These are phyloP conservation scores for Bipolaris sorokiniana DNA, from an alignment of 2,329 filamentous ascomycete species.

Conservation along the genomic window DNA sequence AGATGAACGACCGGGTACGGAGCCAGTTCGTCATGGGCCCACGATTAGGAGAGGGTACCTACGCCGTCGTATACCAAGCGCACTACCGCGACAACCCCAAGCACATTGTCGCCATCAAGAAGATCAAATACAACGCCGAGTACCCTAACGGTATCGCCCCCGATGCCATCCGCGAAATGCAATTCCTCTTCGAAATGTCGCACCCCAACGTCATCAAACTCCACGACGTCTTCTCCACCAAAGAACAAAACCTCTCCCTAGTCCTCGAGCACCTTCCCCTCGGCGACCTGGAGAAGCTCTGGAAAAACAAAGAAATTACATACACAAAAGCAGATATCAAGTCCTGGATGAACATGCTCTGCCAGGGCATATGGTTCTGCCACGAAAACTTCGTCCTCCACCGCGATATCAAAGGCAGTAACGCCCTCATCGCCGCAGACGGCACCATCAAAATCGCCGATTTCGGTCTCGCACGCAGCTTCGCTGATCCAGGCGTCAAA, in stretches of 20 bases:
- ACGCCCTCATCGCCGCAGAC: conserved; percentile 89
- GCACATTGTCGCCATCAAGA: conserved; percentile 86
- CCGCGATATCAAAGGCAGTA: conserved; percentile 99
- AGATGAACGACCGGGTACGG: conserved; percentile 62
- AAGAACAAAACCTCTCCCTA: conserved; percentile 94
- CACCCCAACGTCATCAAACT: conserved; percentile 96
- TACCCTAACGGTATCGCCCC: conserved; percentile 91
- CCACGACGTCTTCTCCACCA: conserved; percentile 90
- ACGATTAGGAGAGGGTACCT: conserved; percentile 94
- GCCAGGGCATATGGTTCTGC: conserved; percentile 91
- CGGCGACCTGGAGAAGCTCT: conserved; percentile 91
- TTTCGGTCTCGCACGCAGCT: conserved; percentile 91
- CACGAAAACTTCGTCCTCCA: conserved; percentile 94
- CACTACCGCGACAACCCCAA: conserved; percentile 75
- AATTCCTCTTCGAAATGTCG: conserved; percentile 89
- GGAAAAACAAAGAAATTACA: conserved; percentile 77
- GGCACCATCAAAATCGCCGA: conserved; percentile 95
- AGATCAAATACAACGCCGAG: conserved; percentile 85
- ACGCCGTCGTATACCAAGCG: conserved; percentile 92
- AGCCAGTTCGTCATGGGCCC: conserved; percentile 91
- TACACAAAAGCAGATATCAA: conserved; percentile 94
- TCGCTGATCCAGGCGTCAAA: conserved; percentile 82
- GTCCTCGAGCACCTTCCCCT: conserved; percentile 92
- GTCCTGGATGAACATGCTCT: conserved; percentile 98
- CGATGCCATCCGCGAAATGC: conserved; percentile 94